phyloP scores from a whole-genome alignment of 371 early-diverging fungal genomes.

The Thermomucor indicae-seudaticae region DNA sequence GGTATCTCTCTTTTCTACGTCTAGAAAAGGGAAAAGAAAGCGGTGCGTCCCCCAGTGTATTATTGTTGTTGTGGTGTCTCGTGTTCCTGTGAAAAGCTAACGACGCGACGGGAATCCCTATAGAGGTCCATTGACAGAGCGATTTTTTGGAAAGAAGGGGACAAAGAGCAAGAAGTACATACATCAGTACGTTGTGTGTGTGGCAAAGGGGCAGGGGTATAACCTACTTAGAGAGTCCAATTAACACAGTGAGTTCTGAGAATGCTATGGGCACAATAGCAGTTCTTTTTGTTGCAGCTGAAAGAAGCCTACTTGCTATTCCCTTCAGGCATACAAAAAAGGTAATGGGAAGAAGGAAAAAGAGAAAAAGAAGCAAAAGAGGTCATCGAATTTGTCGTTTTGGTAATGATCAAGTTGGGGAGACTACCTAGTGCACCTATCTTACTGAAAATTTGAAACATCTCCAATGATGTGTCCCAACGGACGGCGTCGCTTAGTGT shows the following conservation, averaged over 20 bases:
- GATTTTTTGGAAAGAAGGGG: background rate
- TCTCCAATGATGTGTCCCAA: constrained; percentile 10
- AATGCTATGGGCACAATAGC: no score
- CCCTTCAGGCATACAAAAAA: background rate
- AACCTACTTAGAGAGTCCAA: no score
- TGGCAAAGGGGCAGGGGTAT: no score
- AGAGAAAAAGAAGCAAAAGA: background rate
- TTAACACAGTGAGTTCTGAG: no score
- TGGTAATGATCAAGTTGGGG: constrained; percentile 1
- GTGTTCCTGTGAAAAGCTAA: background rate
- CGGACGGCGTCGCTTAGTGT: constrained; percentile 6
- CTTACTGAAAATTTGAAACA: constrained; percentile 6
- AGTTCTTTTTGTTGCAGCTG: background rate
- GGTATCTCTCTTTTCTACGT: background rate
- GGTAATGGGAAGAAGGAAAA: background rate
- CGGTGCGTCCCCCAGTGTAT: no score
- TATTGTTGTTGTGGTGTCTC: constrained; percentile 1
- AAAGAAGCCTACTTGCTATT: background rate
- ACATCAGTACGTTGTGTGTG: no score
- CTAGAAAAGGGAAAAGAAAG: no score
- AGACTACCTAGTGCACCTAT: constrained; percentile 1
- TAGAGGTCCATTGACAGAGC: background rate
- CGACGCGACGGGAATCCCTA: background rate
- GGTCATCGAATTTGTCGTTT: background rate
- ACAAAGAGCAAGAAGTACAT: constrained; percentile 2